phyloP scores from a whole-genome alignment of 257 asterid genomes.

The Jasminum sambac region DNA sequence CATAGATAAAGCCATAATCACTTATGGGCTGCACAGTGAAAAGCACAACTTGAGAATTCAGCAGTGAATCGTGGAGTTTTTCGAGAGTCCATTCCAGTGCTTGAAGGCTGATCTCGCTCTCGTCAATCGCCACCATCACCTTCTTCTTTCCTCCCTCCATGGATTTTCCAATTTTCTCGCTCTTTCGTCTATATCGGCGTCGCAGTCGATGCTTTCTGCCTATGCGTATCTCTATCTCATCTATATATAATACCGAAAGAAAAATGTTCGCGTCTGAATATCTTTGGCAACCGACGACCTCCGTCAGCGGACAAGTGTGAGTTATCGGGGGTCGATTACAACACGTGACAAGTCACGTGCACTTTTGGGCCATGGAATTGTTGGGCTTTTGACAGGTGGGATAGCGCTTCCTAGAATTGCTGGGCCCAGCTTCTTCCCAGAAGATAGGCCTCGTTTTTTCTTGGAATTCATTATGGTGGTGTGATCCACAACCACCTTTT shows the following conservation, averaged over 20 bases:
- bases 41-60: constrained; percentile 38
- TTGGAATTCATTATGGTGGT: too few relatives aligned
- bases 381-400: background rate
- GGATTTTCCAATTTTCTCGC: constrained; percentile 11
- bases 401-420: background rate
- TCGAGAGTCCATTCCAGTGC: constrained; percentile 60
- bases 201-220: background rate
- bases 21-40: constrained; percentile 51
- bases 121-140: constrained; percentile 76
- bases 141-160: constrained; percentile 37
- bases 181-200: constrained; percentile 4
- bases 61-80: constrained; percentile 33
- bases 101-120: constrained; percentile 54
- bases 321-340: background rate
- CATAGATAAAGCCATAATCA: constrained; percentile 42
- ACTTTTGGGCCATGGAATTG: background rate
- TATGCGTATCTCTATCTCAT: background rate
- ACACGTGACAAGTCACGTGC: background rate
- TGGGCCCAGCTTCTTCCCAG: background rate
- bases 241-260: background rate
- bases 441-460: background rate
- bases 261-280: background rate
- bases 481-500: too few relatives aligned
- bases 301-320: background rate
- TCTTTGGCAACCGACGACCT: background rate